Evolutionary conservation across 495 filamentous ascomycete species (phyloP).

Genomic region (Tuber aestivum): DNA sequence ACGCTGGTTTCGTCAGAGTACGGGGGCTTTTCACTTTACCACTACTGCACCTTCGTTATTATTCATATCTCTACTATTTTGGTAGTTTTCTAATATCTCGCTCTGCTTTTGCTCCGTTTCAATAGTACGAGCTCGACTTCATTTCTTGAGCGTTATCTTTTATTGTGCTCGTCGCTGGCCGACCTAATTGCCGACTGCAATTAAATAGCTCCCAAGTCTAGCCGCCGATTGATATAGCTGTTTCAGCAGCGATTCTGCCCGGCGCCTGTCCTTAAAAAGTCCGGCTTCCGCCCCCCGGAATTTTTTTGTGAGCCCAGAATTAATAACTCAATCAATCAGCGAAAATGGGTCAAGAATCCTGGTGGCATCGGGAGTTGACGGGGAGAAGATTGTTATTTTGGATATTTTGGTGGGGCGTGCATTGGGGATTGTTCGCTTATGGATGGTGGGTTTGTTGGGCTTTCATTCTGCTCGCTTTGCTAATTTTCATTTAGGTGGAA

Average conservation of each 20-base stretch:
- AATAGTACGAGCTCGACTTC: background rate
- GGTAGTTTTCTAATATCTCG: slow-evolving; percentile 3
- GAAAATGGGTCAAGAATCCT: slow-evolving; percentile 46
- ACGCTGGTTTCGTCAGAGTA: slow-evolving; percentile 10
- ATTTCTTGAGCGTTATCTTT: slow-evolving; percentile 10
- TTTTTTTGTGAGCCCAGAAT: background rate
- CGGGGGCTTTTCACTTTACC: slow-evolving; percentile 5
- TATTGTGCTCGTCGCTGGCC: slow-evolving; percentile 35
- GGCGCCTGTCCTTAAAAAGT: background rate
- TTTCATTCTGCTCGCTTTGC: slow-evolving; percentile 8
- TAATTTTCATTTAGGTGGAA: slow-evolving; percentile 56
- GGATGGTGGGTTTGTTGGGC: slow-evolving; percentile 66
- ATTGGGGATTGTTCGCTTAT: slow-evolving; percentile 71
- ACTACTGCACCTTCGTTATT: slow-evolving; percentile 11
- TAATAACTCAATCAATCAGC: slow-evolving; percentile 26
- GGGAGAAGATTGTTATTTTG: slow-evolving; percentile 70
- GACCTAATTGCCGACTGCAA: slow-evolving; percentile 33
- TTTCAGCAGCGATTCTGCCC: background rate
- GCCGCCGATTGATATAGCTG: background rate
- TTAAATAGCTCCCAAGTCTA: slow-evolving; percentile 9
- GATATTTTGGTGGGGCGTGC: slow-evolving; percentile 74
- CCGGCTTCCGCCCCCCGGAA: background rate
- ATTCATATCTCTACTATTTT: slow-evolving; percentile 8
- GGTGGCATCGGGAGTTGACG: slow-evolving; percentile 57
- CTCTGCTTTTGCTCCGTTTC: slow-evolving; percentile 10